Evolutionary conservation across 2,329 filamentous ascomycete species (phyloP).

Genomic region (Penicillium janthinellum): DNA sequence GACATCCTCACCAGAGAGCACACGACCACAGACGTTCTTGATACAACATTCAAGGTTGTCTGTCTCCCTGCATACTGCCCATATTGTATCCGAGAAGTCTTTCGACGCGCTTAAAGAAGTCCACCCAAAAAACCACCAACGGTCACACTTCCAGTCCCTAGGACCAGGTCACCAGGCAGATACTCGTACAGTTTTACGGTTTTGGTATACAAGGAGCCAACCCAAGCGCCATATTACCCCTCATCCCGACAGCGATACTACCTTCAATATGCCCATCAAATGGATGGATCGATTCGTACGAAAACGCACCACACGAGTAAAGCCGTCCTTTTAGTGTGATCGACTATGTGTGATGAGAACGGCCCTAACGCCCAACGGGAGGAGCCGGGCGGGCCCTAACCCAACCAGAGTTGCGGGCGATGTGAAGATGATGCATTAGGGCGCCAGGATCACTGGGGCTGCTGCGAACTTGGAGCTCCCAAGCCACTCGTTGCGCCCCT

Average conservation of each 20-base stretch:
- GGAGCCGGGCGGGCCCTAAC: slow-evolving; percentile 22
- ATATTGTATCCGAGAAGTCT: background rate
- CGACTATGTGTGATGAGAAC: slow-evolving; percentile 22
- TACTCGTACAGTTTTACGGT: background rate
- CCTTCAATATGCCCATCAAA: background rate
- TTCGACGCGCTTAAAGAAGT: background rate
- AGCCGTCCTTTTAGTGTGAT: slow-evolving; percentile 3
- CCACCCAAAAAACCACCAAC: background rate
- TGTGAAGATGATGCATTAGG: slow-evolving; percentile 32
- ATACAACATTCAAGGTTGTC: background rate
- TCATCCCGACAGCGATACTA: background rate
- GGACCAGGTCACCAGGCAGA: background rate
- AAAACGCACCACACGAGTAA: background rate
- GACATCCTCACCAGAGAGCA: background rate
- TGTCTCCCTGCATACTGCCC: background rate
- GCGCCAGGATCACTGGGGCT: slow-evolving; percentile 5
- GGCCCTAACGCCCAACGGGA: slow-evolving; percentile 25
- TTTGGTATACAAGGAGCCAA: background rate
- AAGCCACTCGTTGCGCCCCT: slow-evolving; percentile 17
- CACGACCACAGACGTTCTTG: background rate
- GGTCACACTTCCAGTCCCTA: background rate
- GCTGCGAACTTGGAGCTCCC: slow-evolving; percentile 18
- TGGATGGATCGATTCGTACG: background rate
- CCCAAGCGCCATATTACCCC: background rate
- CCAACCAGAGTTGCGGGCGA: slow-evolving; percentile 22